Conservation (phyloP, 495 filamentous ascomycete genomes). For the Podospora comata region DNA sequence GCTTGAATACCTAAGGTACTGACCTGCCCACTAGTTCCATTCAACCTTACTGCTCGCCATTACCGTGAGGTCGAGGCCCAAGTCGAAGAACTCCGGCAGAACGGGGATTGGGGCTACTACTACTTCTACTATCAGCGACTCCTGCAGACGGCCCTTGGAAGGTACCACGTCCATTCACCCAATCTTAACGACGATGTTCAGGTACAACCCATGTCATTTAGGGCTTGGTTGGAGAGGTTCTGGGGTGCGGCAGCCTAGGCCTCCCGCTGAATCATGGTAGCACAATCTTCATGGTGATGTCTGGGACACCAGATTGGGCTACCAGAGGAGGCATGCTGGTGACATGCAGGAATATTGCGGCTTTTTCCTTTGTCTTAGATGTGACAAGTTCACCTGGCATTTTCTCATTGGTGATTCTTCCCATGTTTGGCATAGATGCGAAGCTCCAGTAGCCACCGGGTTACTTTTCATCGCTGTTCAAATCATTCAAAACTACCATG, state of each 20-base stretch:
- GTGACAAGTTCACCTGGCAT: not conserved
- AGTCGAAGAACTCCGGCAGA: conserved; percentile 39
- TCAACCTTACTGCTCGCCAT: conserved; percentile 36
- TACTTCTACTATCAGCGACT: conserved; percentile 42
- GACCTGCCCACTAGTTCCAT: conserved; percentile 31
- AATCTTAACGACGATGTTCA: conserved; percentile 44
- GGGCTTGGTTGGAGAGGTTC: conserved; percentile 46
- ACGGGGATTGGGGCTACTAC: conserved; percentile 36
- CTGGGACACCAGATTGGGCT: conserved; percentile 8
- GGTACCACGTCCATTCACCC: conserved; percentile 45
- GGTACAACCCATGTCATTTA: conserved; percentile 44
- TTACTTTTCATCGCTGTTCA: not conserved
- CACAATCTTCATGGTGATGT: conserved; percentile 1
- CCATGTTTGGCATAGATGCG: not conserved
- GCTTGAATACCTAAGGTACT: not conserved
- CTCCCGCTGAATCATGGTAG: not conserved
- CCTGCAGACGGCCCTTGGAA: conserved; percentile 49
- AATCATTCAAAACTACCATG: not conserved
- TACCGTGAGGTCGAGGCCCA: conserved; percentile 45
- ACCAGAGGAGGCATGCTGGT: not conserved
- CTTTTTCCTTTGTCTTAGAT: not conserved
- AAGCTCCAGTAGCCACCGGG: not conserved
- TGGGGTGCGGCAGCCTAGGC: conserved; percentile 40
- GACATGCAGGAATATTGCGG: not conserved
- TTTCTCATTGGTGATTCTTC: not conserved